Conservation (phyloP, 176 grass and related monocot genomes). For the Paspalum notatum region DNA sequence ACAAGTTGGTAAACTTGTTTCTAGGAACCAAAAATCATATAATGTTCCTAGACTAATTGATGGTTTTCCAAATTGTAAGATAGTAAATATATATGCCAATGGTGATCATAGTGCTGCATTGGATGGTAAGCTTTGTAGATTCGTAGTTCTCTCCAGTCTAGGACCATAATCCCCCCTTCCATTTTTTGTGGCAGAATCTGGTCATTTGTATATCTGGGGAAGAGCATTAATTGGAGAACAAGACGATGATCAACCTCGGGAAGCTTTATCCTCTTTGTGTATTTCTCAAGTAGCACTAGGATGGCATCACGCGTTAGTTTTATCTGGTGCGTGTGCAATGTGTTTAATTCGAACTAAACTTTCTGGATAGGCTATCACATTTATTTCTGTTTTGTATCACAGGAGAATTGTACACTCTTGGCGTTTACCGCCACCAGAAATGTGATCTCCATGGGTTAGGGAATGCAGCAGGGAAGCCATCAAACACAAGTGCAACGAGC, state of each 20-base stretch:
- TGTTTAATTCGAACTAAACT: slow-evolving; percentile 33
- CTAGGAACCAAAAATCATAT: slow-evolving; percentile 51
- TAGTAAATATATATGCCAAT: slow-evolving; percentile 73
- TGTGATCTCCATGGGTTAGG: slow-evolving; percentile 18
- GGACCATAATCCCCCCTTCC: slow-evolving; percentile 28
- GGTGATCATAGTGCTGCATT: slow-evolving; percentile 97
- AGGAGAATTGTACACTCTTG: slow-evolving; percentile 83
- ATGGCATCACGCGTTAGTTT: slow-evolving; percentile 91
- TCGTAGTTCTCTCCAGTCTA: slow-evolving; percentile 27
- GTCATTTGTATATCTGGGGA: slow-evolving; percentile 84
- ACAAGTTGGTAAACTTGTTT: slow-evolving; percentile 69
- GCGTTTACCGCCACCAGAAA: slow-evolving; percentile 72
- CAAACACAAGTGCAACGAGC: slow-evolving; percentile 34
- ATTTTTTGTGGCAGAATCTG: slow-evolving; percentile 53
- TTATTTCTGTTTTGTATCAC: slow-evolving; percentile 16
- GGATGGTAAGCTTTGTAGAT: slow-evolving; percentile 54
- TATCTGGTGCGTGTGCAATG: slow-evolving; percentile 56
- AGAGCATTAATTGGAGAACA: slow-evolving; percentile 61
- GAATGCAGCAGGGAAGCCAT: slow-evolving; percentile 31
- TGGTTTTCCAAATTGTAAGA: slow-evolving; percentile 62
- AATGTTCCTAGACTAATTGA: slow-evolving; percentile 70
- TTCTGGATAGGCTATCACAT: slow-evolving; percentile 29
- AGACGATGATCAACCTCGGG: slow-evolving; percentile 60
- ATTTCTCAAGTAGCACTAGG: slow-evolving; percentile 86
- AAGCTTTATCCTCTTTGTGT: slow-evolving; percentile 41